Evolutionary conservation across 441 rosid genomes (phyloP).

Genomic region (Populus trichocarpa): DNA sequence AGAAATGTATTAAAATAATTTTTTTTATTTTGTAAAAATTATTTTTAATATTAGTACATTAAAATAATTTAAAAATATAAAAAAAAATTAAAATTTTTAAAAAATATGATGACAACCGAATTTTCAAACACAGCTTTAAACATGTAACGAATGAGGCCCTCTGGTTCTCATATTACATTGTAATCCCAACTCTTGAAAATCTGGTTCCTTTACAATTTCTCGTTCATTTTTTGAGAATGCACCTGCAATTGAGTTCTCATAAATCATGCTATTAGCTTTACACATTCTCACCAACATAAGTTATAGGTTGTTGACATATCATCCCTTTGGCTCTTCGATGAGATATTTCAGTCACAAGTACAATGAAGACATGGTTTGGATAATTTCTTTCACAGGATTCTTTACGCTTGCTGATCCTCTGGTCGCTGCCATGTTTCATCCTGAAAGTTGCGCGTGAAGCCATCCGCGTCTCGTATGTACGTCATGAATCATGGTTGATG

Average conservation of each 20-base stretch:
- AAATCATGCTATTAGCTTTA: background rate
- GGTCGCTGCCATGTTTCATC: conserved; percentile 75
- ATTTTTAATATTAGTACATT: too few species aligned
- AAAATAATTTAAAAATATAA: too few species aligned
- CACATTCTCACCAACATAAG: background rate
- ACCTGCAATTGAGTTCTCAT: background rate
- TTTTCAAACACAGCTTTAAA: too few species aligned
- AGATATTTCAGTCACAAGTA: background rate
- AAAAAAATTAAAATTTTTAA: too few species aligned
- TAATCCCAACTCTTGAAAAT: background rate
- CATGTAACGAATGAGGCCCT: background rate
- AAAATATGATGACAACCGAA: too few species aligned
- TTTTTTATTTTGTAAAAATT: too few species aligned
- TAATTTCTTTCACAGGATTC: conserved; percentile 48
- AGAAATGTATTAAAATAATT: too few species aligned
- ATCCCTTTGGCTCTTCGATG: background rate
- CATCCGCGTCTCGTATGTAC: conserved; percentile 43
- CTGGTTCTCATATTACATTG: background rate
- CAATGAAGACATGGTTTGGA: background rate
- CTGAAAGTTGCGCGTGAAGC: conserved; percentile 68
- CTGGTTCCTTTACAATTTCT: background rate
- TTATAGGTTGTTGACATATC: background rate
- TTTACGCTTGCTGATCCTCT: conserved; percentile 51
- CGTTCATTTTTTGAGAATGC: background rate
- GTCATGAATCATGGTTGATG: conserved; percentile 68